Conservation (phyloP, 2,329 filamentous ascomycete species). For the Clarireedia hainanense region DNA sequence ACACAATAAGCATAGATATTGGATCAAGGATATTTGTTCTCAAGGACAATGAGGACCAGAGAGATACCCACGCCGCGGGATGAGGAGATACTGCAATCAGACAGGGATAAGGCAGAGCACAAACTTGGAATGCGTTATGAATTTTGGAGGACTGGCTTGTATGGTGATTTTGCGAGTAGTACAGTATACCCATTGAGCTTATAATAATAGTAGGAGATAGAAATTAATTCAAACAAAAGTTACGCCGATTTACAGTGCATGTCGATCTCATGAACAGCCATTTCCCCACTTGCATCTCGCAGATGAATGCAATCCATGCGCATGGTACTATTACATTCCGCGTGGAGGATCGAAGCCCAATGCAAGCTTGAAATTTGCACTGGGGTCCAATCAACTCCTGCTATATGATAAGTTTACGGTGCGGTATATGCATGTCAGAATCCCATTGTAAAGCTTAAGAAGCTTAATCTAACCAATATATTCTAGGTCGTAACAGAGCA, state of each 20-base stretch:
- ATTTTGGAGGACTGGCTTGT: constrained; percentile 9
- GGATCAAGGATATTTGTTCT: constrained; percentile 6
- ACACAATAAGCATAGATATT: constrained; percentile 15
- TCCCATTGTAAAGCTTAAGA: no score
- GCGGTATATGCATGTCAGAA: no score
- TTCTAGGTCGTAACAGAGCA: no score
- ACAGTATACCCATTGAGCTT: constrained; percentile 10
- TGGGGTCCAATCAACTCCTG: background rate
- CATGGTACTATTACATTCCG: background rate
- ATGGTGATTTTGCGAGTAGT: constrained; percentile 10
- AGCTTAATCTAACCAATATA: no score
- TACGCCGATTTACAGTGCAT: background rate
- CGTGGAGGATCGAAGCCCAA: background rate
- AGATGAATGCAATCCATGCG: background rate
- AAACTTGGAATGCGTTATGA: constrained; percentile 5
- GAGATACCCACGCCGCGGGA: background rate
- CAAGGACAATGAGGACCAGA: background rate
- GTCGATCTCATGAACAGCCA: background rate
- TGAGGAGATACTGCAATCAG: background rate
- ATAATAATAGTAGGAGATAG: constrained; percentile 9
- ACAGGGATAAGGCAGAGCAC: background rate
- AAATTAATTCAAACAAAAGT: constrained; percentile 7
- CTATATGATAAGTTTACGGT: no score
- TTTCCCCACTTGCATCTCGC: background rate
- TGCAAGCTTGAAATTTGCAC: background rate